These are phyloP conservation scores for Chrysoporthe puriensis DNA, from an alignment of 2,329 filamentous ascomycete species.

Conservation along the genomic window DNA sequence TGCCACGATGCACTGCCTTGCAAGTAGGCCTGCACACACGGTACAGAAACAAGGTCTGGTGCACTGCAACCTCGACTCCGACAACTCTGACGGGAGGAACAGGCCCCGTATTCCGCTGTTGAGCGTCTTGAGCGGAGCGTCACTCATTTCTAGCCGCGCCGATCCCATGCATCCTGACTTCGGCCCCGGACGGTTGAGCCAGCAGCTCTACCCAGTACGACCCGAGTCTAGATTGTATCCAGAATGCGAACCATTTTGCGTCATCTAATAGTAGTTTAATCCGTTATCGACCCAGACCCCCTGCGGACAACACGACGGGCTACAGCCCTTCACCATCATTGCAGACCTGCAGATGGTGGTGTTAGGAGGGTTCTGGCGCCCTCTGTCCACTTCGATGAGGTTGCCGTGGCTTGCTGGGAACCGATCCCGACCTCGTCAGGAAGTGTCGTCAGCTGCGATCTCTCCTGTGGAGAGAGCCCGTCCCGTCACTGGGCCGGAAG, in stretches of 20 bases:
- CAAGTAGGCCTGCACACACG: neutral
- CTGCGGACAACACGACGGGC: neutral
- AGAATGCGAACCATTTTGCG: neutral
- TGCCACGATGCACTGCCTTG: conserved; percentile 2
- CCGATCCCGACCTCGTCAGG: neutral
- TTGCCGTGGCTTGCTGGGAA: no score
- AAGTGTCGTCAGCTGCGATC: neutral
- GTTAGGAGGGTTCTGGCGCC: neutral
- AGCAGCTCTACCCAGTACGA: neutral
- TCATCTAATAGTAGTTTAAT: neutral
- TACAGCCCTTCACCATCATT: neutral
- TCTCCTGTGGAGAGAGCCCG: neutral
- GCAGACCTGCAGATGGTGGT: neutral
- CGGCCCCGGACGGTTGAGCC: neutral
- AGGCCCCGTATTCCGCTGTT: neutral
- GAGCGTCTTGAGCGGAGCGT: neutral
- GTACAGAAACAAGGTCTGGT: neutral
- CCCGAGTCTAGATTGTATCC: neutral
- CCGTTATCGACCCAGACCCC: neutral
- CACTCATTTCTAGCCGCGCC: no score
- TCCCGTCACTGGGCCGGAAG: neutral
- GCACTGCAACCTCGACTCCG: neutral
- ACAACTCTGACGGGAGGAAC: neutral
- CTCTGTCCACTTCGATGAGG: no score
- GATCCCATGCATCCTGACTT: neutral